A percentile compares a stretch with the other conserved stretches of the same genome.
Conservation (phyloP, 1,284 basidiomycete species). For the Heterobasidion irregulare region DNA sequence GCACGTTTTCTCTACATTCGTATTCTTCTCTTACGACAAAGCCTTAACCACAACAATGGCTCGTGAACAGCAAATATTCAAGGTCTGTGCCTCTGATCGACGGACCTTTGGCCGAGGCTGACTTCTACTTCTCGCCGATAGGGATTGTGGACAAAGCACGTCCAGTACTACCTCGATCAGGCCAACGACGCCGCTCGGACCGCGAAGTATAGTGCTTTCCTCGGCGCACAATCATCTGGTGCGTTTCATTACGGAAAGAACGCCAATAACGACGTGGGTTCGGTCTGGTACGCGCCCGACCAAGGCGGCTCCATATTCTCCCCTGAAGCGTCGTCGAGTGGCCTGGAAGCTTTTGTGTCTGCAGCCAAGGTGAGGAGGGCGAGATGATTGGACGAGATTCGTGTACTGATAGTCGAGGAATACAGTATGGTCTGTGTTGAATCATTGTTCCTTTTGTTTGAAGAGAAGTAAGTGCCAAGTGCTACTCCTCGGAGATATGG, state of each 20-base stretch:
- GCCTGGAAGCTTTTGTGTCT: slow-evolving; percentile 28
- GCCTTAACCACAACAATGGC: no score
- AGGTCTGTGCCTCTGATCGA: slow-evolving; percentile 18
- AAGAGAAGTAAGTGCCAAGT: no score
- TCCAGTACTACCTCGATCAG: slow-evolving; percentile 24
- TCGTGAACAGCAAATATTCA: slow-evolving; percentile 33
- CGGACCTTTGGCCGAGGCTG: not conserved
- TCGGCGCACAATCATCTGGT: slow-evolving; percentile 18
- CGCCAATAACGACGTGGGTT: slow-evolving; percentile 38
- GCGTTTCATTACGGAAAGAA: slow-evolving; percentile 24
- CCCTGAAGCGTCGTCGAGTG: slow-evolving; percentile 29
- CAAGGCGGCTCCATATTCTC: slow-evolving; percentile 34
- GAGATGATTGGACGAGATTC: not conserved
- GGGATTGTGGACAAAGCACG: slow-evolving; percentile 21
- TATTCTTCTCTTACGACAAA: not conserved
- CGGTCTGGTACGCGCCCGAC: slow-evolving; percentile 36
- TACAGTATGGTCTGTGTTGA: not conserved
- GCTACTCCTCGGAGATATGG: no score
- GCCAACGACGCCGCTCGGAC: slow-evolving; percentile 16
- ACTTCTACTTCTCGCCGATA: slow-evolving; percentile 10
- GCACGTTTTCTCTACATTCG: slow-evolving; percentile 16
- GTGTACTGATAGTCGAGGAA: not conserved
- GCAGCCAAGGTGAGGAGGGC: slow-evolving; percentile 23
- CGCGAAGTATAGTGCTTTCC: slow-evolving; percentile 20
- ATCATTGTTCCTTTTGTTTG: no score